Evolutionary conservation across 2,329 filamentous ascomycete genomes (phyloP).

Genomic region (Coleophoma eucalyptorum): DNA sequence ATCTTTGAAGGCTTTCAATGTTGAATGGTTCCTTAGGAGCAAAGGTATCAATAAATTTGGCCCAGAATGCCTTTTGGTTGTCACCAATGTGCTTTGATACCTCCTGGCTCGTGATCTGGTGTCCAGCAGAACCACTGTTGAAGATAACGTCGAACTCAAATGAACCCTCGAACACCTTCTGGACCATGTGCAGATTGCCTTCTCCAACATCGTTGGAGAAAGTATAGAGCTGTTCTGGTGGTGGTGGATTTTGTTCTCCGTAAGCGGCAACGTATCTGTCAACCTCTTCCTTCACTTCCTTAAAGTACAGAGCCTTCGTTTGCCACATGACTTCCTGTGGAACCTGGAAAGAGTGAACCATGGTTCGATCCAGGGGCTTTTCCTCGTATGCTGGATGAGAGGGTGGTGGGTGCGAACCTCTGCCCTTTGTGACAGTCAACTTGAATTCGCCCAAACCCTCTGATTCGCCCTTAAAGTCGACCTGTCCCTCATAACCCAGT

Average conservation of each 20-base stretch:
- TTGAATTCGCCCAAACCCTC: slow-evolving; percentile 74
- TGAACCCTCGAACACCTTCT: slow-evolving; percentile 84
- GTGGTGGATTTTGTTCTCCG: slow-evolving; percentile 65
- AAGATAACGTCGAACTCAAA: slow-evolving; percentile 95
- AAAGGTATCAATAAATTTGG: slow-evolving; percentile 71
- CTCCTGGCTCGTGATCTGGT: slow-evolving; percentile 53
- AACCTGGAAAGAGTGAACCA: slow-evolving; percentile 68
- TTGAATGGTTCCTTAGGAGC: slow-evolving; percentile 73
- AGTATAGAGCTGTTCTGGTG: slow-evolving; percentile 82
- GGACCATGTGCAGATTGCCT: slow-evolving; percentile 83
- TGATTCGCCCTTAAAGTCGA: slow-evolving; percentile 69
- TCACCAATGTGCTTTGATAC: slow-evolving; percentile 67
- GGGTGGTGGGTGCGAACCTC: slow-evolving; percentile 57
- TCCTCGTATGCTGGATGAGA: slow-evolving; percentile 61
- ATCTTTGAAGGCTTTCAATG: slow-evolving; percentile 67
- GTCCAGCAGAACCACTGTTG: slow-evolving; percentile 67
- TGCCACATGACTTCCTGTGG: slow-evolving; percentile 77
- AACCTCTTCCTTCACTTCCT: slow-evolving; percentile 59
- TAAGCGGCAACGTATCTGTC: slow-evolving; percentile 55
- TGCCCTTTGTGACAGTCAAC: slow-evolving; percentile 70
- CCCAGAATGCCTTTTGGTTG: slow-evolving; percentile 64
- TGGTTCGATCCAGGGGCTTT: slow-evolving; percentile 71
- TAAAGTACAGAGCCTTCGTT: slow-evolving; percentile 65
- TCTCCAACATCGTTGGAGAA: slow-evolving; percentile 62
- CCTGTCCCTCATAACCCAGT: slow-evolving; percentile 52